Evolutionary conservation across 106 monocot species (phyloP), one percentile per base, ranked within the genome.

Genomic region (Phalaenopsis aphrodite): DNA sequence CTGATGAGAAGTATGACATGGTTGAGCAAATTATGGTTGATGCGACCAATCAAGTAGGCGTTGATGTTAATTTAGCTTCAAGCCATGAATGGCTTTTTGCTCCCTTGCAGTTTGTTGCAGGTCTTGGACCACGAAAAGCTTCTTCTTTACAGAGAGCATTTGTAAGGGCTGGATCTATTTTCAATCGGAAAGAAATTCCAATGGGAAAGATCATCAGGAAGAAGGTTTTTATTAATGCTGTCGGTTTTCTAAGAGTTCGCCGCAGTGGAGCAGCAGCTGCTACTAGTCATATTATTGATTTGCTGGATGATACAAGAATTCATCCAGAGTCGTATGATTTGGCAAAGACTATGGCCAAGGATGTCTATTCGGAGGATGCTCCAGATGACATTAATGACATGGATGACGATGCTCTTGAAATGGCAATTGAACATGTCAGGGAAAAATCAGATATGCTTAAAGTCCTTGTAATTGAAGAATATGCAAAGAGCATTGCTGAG

Each of bases 21-120:
- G 89, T 99, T 78, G 99, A 99, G 77, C 99, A 99, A 82, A 79
- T 99, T 72, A 99, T 99, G 99, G 87, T 99, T 30, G 99, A 99
- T 81, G 95, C 93, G 1, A 95, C 95, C 14, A 99, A 99, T 73
- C 95, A 99, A 79, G 84, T 93, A 17, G 99, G 99, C 79, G 21
- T 99, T 17, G 99, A 99, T 73, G 64, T 99, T 72, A 99, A 99
- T 88, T 79, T 95, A 83, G 99, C 99, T 71, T 86, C 93, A 67
- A 93, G 89, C 81, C 99, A 99, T 75, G 99, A 99, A 72, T 99
- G 99, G 99, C 92, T 93, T 73, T 95, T 93, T 84, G 85, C 99
- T 57, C 87, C 94, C 37, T 56, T 99, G 78, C 99, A 99, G 77
- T 99, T 99, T 83, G 78, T 99, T 78, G 87, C 99, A 21, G 99